phyloP scores from a whole-genome alignment of 1,284 basidiomycete genomes.

The Coniophora puteana region DNA sequence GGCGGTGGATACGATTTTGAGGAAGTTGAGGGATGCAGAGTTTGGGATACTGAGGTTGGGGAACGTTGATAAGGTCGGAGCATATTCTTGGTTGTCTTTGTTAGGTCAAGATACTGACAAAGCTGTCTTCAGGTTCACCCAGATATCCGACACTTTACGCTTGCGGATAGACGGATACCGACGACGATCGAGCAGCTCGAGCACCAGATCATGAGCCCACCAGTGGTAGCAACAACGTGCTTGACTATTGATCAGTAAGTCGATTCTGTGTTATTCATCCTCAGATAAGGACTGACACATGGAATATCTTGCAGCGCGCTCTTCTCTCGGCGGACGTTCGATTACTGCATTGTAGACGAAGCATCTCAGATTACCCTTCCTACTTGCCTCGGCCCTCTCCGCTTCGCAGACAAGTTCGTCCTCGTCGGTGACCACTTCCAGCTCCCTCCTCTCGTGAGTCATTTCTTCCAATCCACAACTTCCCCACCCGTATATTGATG shows the following conservation, averaged over 20 bases:
- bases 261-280: background rate
- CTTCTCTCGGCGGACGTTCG: conserved; percentile 83
- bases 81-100: conserved; percentile 2
- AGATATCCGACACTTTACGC: conserved; percentile 68
- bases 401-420: conserved; percentile 88
- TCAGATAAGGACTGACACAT: background rate
- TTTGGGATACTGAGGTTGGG: conserved; percentile 85
- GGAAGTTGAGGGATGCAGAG: conserved; percentile 69
- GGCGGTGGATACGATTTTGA: conserved; percentile 92
- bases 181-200: conserved; percentile 77
- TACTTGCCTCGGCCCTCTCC: conserved; percentile 90
- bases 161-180: conserved; percentile 52
- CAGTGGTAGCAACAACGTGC: conserved; percentile 95
- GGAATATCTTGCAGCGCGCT: conserved; percentile 54
- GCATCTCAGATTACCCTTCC: conserved; percentile 97
- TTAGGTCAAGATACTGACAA: conserved; percentile 6
- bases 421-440: conserved; percentile 98
- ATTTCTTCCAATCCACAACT: conserved; percentile 1
- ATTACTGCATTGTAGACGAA: conserved; percentile 98
- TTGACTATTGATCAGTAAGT: conserved; percentile 90
- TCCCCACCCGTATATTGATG: background rate
- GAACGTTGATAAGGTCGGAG: conserved; percentile 86
- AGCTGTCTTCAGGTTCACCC: conserved; percentile 67
- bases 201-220: conserved; percentile 76
- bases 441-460: conserved; percentile 84